Conservation (phyloP, 1,284 basidiomycete genomes). For the Fomitopsis palustris region DNA sequence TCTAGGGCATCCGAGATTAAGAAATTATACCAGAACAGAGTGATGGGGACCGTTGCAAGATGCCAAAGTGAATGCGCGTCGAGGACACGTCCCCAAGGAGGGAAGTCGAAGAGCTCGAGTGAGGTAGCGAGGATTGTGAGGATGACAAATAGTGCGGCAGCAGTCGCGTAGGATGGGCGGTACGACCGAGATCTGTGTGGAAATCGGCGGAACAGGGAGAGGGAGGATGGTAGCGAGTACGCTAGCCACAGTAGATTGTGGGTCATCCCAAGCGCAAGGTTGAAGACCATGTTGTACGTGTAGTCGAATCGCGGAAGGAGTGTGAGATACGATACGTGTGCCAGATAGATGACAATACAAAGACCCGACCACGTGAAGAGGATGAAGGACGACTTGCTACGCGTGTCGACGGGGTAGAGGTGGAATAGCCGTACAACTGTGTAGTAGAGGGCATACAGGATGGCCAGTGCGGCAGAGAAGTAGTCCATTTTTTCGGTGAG, state of each 20-base stretch:
- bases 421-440: constrained; percentile 76
- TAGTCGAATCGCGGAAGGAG: constrained; percentile 87
- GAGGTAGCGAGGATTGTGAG: constrained; percentile 76
- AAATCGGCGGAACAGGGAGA: constrained; percentile 50
- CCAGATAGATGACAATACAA: constrained; percentile 52
- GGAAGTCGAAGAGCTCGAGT: constrained; percentile 92
- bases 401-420: constrained; percentile 53
- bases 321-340: constrained; percentile 78
- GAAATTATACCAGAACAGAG: constrained; percentile 83
- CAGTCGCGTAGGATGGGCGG: constrained; percentile 50
- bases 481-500: constrained; percentile 92
- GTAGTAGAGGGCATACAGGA: constrained; percentile 74
- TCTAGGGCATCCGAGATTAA: constrained; percentile 68
- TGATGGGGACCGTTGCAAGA: constrained; percentile 79
- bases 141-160: constrained; percentile 60
- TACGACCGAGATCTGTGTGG: constrained; percentile 49
- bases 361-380: constrained; percentile 38
- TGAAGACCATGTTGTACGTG: constrained; percentile 91
- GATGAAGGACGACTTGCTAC: constrained; percentile 1
- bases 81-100: constrained; percentile 71
- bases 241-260: constrained; percentile 88
- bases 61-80: constrained; percentile 98
- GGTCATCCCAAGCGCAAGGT: constrained; percentile 69
- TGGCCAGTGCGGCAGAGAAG: constrained; percentile 87
- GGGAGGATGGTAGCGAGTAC: constrained; percentile 59